These are phyloP conservation scores for Pseudogymnoascus sp. DNA, from an alignment of 2,329 filamentous ascomycete genomes.

Conservation along the genomic window DNA sequence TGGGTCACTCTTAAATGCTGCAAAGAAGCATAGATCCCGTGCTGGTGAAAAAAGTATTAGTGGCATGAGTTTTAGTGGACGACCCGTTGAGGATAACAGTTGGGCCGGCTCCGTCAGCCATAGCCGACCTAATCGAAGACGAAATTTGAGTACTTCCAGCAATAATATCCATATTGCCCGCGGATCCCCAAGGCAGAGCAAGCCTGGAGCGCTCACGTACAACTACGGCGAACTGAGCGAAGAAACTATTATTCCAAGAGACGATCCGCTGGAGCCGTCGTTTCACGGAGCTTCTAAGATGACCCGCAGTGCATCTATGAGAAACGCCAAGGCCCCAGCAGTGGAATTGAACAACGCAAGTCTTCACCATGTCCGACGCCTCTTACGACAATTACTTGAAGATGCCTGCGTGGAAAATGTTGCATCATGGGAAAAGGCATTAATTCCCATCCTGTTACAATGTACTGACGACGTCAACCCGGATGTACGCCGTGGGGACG, in stretches of 20 bases:
- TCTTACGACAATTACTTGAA: slow-evolving; percentile 74
- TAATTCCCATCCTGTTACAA: slow-evolving; percentile 82
- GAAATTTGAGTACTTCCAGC: slow-evolving; percentile 80
- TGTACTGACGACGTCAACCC: slow-evolving; percentile 94
- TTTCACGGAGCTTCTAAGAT: slow-evolving; percentile 36
- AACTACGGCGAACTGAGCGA: slow-evolving; percentile 32
- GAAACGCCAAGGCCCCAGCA: slow-evolving; percentile 64
- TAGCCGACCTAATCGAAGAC: slow-evolving; percentile 57
- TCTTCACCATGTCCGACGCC: slow-evolving; percentile 75
- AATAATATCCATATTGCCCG: slow-evolving; percentile 59
- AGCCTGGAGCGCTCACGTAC: slow-evolving; percentile 35
- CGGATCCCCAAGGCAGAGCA: slow-evolving; percentile 58
- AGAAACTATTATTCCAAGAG: slow-evolving; percentile 19
- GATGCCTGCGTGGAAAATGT: slow-evolving; percentile 68
- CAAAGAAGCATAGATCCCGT: slow-evolving; percentile 67
- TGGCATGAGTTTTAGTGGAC: slow-evolving; percentile 60
- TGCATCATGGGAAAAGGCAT: slow-evolving; percentile 77
- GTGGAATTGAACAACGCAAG: slow-evolving; percentile 83
- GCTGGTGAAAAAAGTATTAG: slow-evolving; percentile 68
- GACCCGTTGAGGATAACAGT: slow-evolving; percentile 56
- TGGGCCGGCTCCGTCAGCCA: slow-evolving; percentile 50
- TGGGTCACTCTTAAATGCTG: slow-evolving; percentile 61
- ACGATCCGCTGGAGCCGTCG: slow-evolving; percentile 15
- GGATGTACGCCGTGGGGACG: slow-evolving; percentile 81
- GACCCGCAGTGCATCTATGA: slow-evolving; percentile 77